Conservation (phyloP, 2,329 filamentous ascomycete genomes). For the Penicillium occitanis region DNA sequence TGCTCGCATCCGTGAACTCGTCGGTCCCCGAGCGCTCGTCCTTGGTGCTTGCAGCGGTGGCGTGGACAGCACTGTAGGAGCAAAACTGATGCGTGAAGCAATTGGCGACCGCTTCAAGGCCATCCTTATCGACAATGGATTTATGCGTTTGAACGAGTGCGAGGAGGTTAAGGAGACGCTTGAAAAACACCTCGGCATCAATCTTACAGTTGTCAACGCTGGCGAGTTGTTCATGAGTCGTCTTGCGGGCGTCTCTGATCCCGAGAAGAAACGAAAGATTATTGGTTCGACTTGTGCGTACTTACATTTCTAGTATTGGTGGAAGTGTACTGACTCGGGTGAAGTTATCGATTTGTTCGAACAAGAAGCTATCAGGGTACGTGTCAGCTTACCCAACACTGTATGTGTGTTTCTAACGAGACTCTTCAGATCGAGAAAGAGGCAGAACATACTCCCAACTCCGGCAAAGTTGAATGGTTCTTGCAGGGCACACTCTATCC, state of each 20-base stretch:
- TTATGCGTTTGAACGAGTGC: conserved; percentile 84
- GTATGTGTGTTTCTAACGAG: neutral
- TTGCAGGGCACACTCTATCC: conserved; percentile 84
- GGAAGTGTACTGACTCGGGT: neutral
- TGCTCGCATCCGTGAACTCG: conserved; percentile 72
- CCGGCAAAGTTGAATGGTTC: conserved; percentile 81
- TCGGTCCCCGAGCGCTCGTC: conserved; percentile 79
- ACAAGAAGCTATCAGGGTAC: conserved; percentile 61
- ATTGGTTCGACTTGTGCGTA: conserved; percentile 60
- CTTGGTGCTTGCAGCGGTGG: conserved; percentile 78
- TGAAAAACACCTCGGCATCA: conserved; percentile 77
- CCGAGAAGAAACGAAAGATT: conserved; percentile 87
- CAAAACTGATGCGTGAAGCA: conserved; percentile 80
- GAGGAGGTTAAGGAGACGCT: conserved; percentile 78
- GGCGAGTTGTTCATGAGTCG: conserved; percentile 72
- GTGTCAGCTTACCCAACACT: neutral
- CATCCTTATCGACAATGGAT: conserved; percentile 80
- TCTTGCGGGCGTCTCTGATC: conserved; percentile 73
- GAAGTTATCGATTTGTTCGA: conserved; percentile 80
- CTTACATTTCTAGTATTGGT: neutral
- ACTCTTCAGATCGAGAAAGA: conserved; percentile 63
- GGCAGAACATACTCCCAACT: conserved; percentile 64
- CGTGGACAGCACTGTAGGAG: conserved; percentile 86
- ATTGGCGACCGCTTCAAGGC: conserved; percentile 71
- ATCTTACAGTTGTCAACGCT: conserved; percentile 83